phyloP scores from a whole-genome alignment of 306 rosid genomes.

The Psophocarpus tetragonolobus region DNA sequence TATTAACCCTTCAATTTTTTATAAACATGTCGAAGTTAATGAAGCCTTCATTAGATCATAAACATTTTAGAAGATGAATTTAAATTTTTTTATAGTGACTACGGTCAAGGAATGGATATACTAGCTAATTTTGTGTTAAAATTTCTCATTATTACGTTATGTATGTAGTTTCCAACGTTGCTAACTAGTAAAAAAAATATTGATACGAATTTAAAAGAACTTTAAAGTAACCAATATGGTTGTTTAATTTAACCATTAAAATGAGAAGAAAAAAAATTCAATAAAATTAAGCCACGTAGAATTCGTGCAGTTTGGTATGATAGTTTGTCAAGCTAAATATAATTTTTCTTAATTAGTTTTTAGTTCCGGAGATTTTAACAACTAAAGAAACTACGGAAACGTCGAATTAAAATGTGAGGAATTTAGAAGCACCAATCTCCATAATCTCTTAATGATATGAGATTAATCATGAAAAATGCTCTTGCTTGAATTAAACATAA shows the following conservation, averaged over 20 bases:
- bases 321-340: too few relatives aligned
- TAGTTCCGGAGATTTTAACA: background rate
- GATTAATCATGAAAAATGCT: background rate
- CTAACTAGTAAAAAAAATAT: too few relatives aligned
- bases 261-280: too few relatives aligned
- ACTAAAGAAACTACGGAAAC: background rate
- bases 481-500: background rate
- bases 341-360: too few relatives aligned
- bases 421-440: background rate
- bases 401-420: background rate
- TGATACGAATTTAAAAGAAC: too few relatives aligned
- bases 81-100: background rate
- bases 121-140: background rate
- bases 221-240: too few relatives aligned
- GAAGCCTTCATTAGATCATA: background rate
- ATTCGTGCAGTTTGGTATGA: too few relatives aligned
- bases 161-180: too few relatives aligned
- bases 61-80: background rate
- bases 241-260: too few relatives aligned
- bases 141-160: background rate
- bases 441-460: background rate
- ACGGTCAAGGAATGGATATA: background rate
- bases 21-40: too few relatives aligned
- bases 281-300: too few relatives aligned
- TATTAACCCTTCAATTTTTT: background rate